phyloP scores from a whole-genome alignment of 148 eudicot genomes.

The Pharnaceum exiguum region DNA sequence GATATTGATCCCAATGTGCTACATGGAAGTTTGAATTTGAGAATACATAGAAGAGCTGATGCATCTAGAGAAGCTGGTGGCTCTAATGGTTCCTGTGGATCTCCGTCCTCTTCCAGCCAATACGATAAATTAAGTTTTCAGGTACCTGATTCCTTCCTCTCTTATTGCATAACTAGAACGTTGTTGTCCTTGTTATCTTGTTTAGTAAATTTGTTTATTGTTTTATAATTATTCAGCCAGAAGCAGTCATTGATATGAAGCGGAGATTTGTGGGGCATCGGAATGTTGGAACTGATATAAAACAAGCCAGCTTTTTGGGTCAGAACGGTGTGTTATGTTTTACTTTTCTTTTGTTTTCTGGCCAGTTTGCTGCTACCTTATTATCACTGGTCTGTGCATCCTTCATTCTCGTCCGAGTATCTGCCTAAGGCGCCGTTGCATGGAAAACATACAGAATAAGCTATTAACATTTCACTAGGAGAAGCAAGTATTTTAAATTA shows the following conservation, averaged over 20 bases:
- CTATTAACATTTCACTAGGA: no score
- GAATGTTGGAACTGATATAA: slow-evolving; percentile 93
- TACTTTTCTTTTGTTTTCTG: not conserved
- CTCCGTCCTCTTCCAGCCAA: slow-evolving; percentile 48
- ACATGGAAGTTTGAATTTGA: slow-evolving; percentile 73
- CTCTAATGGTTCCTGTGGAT: slow-evolving; percentile 48
- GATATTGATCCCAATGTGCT: slow-evolving; percentile 50
- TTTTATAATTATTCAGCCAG: slow-evolving; percentile 53
- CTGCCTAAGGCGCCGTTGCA: no score
- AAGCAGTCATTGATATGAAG: slow-evolving; percentile 78
- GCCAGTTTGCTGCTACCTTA: not conserved
- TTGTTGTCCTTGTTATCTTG: no score
- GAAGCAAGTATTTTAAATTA: no score
- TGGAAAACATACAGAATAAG: no score
- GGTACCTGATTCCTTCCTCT: slow-evolving; percentile 32
- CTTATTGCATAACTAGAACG: slow-evolving; percentile 7
- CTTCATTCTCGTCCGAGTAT: no score
- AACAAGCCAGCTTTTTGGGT: slow-evolving; percentile 96
- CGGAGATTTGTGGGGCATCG: slow-evolving; percentile 89
- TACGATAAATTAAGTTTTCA: slow-evolving; percentile 42
- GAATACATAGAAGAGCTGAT: slow-evolving; percentile 61
- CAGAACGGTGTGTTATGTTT: slow-evolving; percentile 53
- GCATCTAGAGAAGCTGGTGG: slow-evolving; percentile 34
- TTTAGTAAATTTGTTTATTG: no score
- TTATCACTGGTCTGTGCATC: no score